Percentiles rank a stretch among this genome's conserved stretches.
phyloP scores from a whole-genome alignment of 2,329 filamentous ascomycete species.

The Fusarium avenaceum region DNA sequence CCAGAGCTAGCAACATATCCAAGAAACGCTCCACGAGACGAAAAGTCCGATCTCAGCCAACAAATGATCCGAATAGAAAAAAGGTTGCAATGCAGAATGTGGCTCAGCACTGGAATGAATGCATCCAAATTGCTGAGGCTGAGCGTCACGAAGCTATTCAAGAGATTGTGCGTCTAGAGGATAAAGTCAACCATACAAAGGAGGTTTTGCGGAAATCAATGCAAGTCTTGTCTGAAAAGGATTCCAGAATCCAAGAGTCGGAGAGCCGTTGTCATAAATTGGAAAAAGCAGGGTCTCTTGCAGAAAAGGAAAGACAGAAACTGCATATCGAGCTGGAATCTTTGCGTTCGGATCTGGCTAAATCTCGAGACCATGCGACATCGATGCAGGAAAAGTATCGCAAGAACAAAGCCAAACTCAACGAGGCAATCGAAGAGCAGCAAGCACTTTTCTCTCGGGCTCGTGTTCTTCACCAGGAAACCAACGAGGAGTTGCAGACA shows the following conservation, averaged over 20 bases:
- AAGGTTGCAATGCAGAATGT: conserved; percentile 52
- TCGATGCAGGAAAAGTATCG: conserved; percentile 53
- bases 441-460: conserved; percentile 58
- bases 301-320: conserved; percentile 44
- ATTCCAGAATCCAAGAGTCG: conserved; percentile 44
- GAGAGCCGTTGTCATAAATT: conserved; percentile 47
- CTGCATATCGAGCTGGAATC: conserved; percentile 49
- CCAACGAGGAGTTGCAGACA: conserved; percentile 53
- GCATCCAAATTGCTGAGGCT: conserved; percentile 50
- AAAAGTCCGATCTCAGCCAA: conserved; percentile 24
- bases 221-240: conserved; percentile 40
- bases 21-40: conserved; percentile 45
- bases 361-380: conserved; percentile 40
- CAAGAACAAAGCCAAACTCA: conserved; percentile 57
- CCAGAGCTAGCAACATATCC: conserved; percentile 53
- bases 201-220: conserved; percentile 37
- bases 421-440: conserved; percentile 62
- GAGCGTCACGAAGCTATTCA: conserved; percentile 46
- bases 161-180: conserved; percentile 49
- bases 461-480: conserved; percentile 52
- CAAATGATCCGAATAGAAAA: conserved; percentile 45
- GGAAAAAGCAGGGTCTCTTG: conserved; percentile 43
- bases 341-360: conserved; percentile 46
- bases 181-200: conserved; percentile 40
- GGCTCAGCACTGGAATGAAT: conserved; percentile 54